Base-by-base conservation (phyloP, 768 basidiomycete species). In the Fibroporia radiculosa region DNA sequence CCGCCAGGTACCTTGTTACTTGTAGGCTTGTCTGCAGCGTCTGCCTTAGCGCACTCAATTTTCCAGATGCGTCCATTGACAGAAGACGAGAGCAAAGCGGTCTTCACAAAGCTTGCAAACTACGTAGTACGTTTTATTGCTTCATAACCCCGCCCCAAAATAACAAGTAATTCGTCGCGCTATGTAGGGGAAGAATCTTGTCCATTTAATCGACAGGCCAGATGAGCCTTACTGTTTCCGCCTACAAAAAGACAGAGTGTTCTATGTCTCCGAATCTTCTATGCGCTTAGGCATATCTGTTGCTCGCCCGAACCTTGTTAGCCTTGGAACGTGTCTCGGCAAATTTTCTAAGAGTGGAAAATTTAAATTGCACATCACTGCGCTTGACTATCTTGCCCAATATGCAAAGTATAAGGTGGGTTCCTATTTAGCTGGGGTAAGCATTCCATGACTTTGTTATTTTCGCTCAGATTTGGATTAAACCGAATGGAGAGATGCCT, bases 401-500 rank as follows among this genome's bases (percentile, higher is more conserved):
- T 97, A 96, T 61, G 93, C 96, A 16, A 98, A 95, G 66, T 90
- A 92, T 73, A 99, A 99, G 77, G 96, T 92, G 49, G 43, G 68
- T 56, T 4, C 1, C n/a, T 18, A 11, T 12, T 31, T 19, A 10
- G 6, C 22, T 13, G 5, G 8, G 20, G 13, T 46, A 28, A 10
- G 5, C 25, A 25, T 16, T 16, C 11, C 14, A 19, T 7, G 10
- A 27, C 7, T 26, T 23, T 6, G 6, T 24, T 40, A 12, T 26
- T 40, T 18, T 42, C 11, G 13, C 25, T 3, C 48, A 97, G 95
- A 78, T 98, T 14, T 99, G 96, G 96, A 92, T 99, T 62, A 99
- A 99, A 65, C 84, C 93, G 20, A 95, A 98, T 53, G 96, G 96
- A 58, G 96, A 99, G 67, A 95, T 99, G 84, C 96, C 96, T 1